Percentiles rank a stretch among this genome's conserved stretches.
These are phyloP conservation scores for Fagus crenata DNA, from an alignment of 306 rosid genomes.

Conservation along the genomic window DNA sequence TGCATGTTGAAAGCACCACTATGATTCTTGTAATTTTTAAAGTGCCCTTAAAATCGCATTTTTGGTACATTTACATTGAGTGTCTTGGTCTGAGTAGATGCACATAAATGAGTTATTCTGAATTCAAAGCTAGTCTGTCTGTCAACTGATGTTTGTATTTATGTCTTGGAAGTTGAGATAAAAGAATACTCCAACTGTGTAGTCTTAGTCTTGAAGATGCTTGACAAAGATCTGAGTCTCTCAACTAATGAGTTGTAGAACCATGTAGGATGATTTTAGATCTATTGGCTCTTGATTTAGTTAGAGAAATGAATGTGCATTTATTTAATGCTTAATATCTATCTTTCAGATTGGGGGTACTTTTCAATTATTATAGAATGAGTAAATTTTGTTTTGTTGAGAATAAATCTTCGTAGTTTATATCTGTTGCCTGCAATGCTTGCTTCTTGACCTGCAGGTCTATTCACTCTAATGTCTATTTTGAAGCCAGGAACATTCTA, in stretches of 20 bases:
- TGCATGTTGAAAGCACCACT: neutral
- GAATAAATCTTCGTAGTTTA: neutral
- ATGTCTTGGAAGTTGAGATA: neutral
- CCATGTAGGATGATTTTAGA: neutral
- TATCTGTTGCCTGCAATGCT: neutral
- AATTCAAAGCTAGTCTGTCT: neutral
- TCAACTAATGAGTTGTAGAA: neutral
- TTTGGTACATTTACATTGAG: neutral
- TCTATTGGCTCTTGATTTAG: neutral
- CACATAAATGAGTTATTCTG: neutral
- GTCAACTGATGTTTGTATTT: neutral
- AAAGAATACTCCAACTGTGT: neutral
- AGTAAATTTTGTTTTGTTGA: constrained; percentile 1
- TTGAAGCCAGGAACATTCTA: constrained; percentile 98
- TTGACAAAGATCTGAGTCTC: neutral
- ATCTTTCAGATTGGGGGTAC: neutral
- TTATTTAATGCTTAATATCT: neutral
- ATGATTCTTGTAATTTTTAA: neutral
- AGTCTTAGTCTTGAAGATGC: neutral
- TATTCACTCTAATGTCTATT: constrained; percentile 50
- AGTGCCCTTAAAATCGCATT: neutral
- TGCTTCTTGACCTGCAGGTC: constrained; percentile 34
- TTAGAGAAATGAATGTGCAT: neutral
- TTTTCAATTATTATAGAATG: neutral
- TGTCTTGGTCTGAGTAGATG: neutral